phyloP scores from a whole-genome alignment of 306 rosid genomes.

The Lithocarpus polystachyus region DNA sequence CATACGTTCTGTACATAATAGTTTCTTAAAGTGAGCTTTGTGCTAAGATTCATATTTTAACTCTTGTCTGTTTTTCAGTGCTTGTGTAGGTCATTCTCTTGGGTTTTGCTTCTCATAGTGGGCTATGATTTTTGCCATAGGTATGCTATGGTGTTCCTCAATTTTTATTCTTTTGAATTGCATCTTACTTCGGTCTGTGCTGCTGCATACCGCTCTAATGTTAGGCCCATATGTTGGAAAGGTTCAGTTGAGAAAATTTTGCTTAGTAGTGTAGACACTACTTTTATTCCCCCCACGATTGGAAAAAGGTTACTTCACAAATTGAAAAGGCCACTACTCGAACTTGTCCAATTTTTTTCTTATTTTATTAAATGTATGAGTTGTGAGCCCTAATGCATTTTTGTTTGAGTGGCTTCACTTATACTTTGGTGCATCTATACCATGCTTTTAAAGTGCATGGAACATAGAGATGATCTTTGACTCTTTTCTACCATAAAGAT shows the following conservation, averaged over 20 bases:
- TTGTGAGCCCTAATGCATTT: no score
- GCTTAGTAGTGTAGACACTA: background rate
- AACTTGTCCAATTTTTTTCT: no score
- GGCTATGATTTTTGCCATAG: slow-evolving; percentile 26
- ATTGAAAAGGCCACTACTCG: no score
- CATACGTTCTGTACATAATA: slow-evolving; percentile 34
- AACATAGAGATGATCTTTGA: no score
- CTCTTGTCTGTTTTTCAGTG: slow-evolving; percentile 5
- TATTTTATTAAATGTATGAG: no score
- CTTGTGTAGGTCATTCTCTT: slow-evolving; percentile 19
- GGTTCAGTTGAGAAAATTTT: background rate
- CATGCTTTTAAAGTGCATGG: no score
- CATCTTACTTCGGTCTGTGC: slow-evolving; percentile 15
- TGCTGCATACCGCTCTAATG: slow-evolving; percentile 16
- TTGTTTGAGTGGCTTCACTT: no score
- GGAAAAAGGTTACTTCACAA: no score
- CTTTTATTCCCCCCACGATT: background rate
- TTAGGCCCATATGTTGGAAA: background rate
- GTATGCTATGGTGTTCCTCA: slow-evolving; percentile 28
- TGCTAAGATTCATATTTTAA: slow-evolving; percentile 3
- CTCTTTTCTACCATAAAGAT: no score
- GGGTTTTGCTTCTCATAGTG: slow-evolving; percentile 12
- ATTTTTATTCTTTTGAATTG: background rate
- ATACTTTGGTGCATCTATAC: no score
- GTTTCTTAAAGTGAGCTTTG: slow-evolving; percentile 16